phyloP scores from a whole-genome alignment of 768 basidiomycete species.

The Phlegmacium glaucopus region DNA sequence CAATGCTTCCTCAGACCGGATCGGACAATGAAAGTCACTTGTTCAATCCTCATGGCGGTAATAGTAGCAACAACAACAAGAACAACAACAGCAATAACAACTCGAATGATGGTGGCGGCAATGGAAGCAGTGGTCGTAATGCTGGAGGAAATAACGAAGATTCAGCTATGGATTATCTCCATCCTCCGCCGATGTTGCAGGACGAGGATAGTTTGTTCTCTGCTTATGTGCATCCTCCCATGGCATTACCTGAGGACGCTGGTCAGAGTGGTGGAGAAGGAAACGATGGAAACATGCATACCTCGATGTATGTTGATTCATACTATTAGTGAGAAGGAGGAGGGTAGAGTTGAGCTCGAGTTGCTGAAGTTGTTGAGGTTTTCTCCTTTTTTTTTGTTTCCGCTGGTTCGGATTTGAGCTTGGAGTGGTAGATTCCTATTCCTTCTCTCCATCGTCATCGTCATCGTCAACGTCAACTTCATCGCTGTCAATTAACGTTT shows the following conservation, averaged over 20 bases:
- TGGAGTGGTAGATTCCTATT: background rate
- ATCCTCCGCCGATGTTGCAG: slow-evolving; percentile 56
- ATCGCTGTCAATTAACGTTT: background rate
- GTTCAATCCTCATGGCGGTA: slow-evolving; percentile 53
- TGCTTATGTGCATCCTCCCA: slow-evolving; percentile 43
- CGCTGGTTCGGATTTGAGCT: background rate
- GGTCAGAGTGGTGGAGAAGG: slow-evolving; percentile 6
- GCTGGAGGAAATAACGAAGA: slow-evolving; percentile 37
- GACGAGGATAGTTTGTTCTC: slow-evolving; percentile 65
- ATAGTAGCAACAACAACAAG: slow-evolving; percentile 1
- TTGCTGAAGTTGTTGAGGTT: background rate
- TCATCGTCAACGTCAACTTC: background rate
- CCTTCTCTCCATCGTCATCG: background rate
- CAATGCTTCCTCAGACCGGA: slow-evolving; percentile 57
- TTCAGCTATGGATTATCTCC: slow-evolving; percentile 70
- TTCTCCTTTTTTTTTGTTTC: background rate
- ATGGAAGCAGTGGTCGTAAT: slow-evolving; percentile 4
- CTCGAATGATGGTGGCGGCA: background rate
- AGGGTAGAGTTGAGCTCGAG: slow-evolving; percentile 3
- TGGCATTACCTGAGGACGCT: slow-evolving; percentile 38
- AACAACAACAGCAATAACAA: background rate
- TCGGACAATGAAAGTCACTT: slow-evolving; percentile 45
- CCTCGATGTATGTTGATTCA: slow-evolving; percentile 24
- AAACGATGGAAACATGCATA: slow-evolving; percentile 11
- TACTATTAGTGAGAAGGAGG: background rate